Evolutionary conservation across 2,329 filamentous ascomycete genomes (phyloP).

Genomic region (Periconia sp.): DNA sequence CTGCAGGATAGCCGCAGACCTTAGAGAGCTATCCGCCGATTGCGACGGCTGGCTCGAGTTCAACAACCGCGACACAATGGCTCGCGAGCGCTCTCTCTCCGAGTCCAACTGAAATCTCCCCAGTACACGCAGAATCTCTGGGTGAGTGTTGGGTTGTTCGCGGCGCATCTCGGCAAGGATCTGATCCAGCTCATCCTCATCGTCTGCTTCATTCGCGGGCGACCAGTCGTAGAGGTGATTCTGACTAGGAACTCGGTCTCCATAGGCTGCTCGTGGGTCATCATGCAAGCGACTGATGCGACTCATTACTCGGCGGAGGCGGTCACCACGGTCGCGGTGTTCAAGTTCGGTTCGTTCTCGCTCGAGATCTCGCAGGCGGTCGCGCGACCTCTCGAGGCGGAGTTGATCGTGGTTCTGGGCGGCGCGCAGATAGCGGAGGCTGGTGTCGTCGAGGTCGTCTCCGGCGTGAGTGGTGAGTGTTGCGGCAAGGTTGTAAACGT

Average conservation of each 20-base stretch:
- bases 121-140: slow-evolving; percentile 42
- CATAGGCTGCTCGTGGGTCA: slow-evolving; percentile 49
- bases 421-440: slow-evolving; percentile 43
- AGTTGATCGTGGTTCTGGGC: slow-evolving; percentile 40
- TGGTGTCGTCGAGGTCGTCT: slow-evolving; percentile 33
- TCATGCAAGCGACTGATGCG: slow-evolving; percentile 48
- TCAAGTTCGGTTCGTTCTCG: slow-evolving; percentile 42
- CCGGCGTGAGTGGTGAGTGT: slow-evolving; percentile 50
- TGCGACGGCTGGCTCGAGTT: slow-evolving; percentile 25
- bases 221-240: slow-evolving; percentile 65
- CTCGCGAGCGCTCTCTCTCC: slow-evolving; percentile 31
- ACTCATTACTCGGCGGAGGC: slow-evolving; percentile 50
- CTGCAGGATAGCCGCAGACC: slow-evolving; percentile 46
- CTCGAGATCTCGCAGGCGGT: slow-evolving; percentile 21
- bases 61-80: slow-evolving; percentile 26
- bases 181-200: slow-evolving; percentile 43
- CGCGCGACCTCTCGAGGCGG: slow-evolving; percentile 26
- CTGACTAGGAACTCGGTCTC: slow-evolving; percentile 55
- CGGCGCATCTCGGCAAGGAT: slow-evolving; percentile 45
- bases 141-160: slow-evolving; percentile 42
- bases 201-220: slow-evolving; percentile 45
- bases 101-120: slow-evolving; percentile 40
- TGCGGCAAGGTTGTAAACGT: slow-evolving; percentile 51
- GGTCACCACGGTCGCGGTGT: slow-evolving; percentile 34
- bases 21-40: slow-evolving; percentile 35